A percentile compares a stretch with the other conserved stretches of the same genome.
Evolutionary conservation across 2,329 filamentous ascomycete species (phyloP).

Genomic region (Sordariomycetes sp.): DNA sequence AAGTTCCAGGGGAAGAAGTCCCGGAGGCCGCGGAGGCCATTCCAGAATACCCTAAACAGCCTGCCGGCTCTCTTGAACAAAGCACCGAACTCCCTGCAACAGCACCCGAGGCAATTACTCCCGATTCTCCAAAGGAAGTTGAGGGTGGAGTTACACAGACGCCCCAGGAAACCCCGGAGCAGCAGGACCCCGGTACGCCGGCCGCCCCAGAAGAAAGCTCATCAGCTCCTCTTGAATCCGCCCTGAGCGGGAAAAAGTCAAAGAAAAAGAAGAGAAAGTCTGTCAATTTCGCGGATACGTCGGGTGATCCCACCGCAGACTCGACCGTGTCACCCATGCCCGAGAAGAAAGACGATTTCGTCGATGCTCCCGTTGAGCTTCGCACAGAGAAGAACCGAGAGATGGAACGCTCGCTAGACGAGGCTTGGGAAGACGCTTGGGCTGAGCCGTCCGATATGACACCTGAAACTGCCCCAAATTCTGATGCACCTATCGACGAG

Average conservation of each 20-base stretch:
- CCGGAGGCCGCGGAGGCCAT: background rate
- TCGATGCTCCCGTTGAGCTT: background rate
- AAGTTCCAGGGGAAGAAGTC: background rate
- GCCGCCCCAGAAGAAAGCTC: background rate
- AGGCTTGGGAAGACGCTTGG: conserved; percentile 1
- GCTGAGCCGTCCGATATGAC: background rate
- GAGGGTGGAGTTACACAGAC: no score
- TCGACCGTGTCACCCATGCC: conserved; percentile 2
- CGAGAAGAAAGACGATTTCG: background rate
- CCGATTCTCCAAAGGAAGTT: no score
- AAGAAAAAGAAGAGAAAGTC: conserved; percentile 20
- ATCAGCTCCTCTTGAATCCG: background rate
- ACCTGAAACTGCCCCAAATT: background rate
- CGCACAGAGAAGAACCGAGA: background rate
- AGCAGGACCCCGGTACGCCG: no score
- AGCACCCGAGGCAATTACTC: no score
- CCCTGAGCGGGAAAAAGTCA: conserved; percentile 11
- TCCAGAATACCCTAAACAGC: conserved; percentile 3
- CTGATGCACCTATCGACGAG: background rate
- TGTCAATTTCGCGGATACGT: background rate
- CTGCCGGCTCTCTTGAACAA: background rate
- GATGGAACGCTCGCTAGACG: background rate
- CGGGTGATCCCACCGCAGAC: background rate
- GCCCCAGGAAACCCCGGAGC: no score
- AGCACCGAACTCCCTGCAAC: no score